Conservation (phyloP, 2,329 filamentous ascomycete genomes). For the Microdochium paspali region DNA sequence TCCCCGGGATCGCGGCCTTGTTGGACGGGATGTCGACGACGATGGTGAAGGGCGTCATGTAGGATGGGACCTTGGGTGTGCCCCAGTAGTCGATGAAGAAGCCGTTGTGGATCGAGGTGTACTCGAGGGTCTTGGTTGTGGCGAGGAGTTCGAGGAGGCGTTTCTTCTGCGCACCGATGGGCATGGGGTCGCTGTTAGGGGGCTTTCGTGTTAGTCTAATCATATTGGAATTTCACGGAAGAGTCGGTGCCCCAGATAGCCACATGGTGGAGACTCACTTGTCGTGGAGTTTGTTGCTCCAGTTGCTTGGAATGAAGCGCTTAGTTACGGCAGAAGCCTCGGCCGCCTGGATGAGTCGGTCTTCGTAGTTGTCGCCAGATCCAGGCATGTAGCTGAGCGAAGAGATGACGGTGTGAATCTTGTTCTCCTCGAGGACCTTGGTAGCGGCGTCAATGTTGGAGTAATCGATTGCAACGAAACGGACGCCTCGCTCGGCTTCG, state of each 20-base stretch:
- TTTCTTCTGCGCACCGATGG: slow-evolving; percentile 5
- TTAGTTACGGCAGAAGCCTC: slow-evolving; percentile 24
- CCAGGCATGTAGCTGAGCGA: background rate
- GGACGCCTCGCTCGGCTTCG: background rate
- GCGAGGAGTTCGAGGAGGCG: slow-evolving; percentile 7
- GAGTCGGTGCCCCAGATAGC: background rate
- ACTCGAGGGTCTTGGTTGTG: slow-evolving; percentile 22
- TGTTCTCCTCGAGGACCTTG: slow-evolving; percentile 20
- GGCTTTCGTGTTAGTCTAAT: slow-evolving; percentile 1
- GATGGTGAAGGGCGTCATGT: slow-evolving; percentile 27
- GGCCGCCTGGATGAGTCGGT: slow-evolving; percentile 34
- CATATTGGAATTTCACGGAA: slow-evolving; percentile 1
- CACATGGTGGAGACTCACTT: slow-evolving; percentile 12
- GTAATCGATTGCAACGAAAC: background rate
- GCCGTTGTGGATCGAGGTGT: slow-evolving; percentile 27
- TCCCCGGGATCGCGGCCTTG: slow-evolving; percentile 36
- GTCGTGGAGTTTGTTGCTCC: slow-evolving; percentile 22
- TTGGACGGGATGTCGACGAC: slow-evolving; percentile 33
- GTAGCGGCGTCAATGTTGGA: background rate
- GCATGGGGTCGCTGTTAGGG: background rate
- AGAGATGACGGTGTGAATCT: slow-evolving; percentile 33
- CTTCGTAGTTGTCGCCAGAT: slow-evolving; percentile 15
- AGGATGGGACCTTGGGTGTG: slow-evolving; percentile 23
- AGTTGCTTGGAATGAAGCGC: slow-evolving; percentile 32
- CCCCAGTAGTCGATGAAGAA: slow-evolving; percentile 37